These are phyloP conservation scores for Exobasidium cylindrosporum DNA, from an alignment of 1,284 basidiomycete genomes.

Conservation along the genomic window DNA sequence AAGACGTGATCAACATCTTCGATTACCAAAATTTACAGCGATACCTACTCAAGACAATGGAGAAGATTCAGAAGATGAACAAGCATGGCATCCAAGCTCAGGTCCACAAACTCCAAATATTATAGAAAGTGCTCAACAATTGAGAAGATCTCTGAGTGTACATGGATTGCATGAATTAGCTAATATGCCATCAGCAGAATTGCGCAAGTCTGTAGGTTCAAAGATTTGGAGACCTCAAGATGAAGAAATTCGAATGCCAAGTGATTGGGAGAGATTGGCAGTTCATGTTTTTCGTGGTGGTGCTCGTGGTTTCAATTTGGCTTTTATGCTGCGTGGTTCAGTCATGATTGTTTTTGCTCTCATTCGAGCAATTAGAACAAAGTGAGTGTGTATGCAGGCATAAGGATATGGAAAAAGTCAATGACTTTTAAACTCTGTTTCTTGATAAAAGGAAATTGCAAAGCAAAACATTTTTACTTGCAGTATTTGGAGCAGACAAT, in stretches of 20 bases:
- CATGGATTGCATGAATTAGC: conserved; percentile 45
- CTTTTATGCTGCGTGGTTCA: conserved; percentile 43
- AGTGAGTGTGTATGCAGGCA: conserved; percentile 4
- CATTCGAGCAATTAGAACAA: conserved; percentile 41
- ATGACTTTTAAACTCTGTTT: neutral
- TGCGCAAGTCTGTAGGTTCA: conserved; percentile 41
- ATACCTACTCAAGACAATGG: neutral
- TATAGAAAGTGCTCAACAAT: conserved; percentile 42
- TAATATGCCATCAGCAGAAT: conserved; percentile 34
- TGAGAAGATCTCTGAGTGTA: conserved; percentile 47
- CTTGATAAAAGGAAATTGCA: conserved; percentile 19
- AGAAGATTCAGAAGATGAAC: conserved; percentile 32
- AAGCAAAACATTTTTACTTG: conserved; percentile 24
- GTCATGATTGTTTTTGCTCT: conserved; percentile 45
- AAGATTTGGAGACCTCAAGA: conserved; percentile 53
- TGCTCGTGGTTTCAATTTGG: conserved; percentile 40
- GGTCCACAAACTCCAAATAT: conserved; percentile 48
- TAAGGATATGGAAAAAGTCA: neutral
- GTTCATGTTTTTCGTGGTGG: conserved; percentile 48
- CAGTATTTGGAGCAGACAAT: conserved; percentile 37
- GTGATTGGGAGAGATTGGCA: conserved; percentile 50
- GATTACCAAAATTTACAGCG: conserved; percentile 9
- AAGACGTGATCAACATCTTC: conserved; percentile 3
- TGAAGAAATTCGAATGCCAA: conserved; percentile 41
- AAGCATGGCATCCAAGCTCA: conserved; percentile 23